Evolutionary conservation across 805 yeast genomes (phyloP).

Genomic region (Lipomyces yamadae): DNA sequence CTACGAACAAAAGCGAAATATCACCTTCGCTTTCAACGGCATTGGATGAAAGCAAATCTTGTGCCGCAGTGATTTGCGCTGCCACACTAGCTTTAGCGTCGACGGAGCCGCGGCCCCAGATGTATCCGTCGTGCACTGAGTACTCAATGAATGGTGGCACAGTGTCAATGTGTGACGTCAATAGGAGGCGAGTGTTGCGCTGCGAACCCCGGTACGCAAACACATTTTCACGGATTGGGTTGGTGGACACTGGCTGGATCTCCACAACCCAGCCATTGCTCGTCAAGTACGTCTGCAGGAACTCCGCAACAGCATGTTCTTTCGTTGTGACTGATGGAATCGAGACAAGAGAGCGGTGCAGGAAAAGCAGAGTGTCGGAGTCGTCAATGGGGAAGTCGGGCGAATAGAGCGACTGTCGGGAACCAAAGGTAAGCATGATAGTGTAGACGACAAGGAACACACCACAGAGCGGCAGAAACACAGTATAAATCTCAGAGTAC

Average conservation of each 20-base stretch:
- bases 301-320: constrained; percentile 50
- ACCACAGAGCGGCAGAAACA: constrained; percentile 31
- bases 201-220: constrained; percentile 59
- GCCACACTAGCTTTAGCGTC: constrained; percentile 79
- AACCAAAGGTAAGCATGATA: constrained; percentile 12
- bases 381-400: constrained; percentile 14
- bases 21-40: constrained; percentile 57
- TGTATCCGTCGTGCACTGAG: constrained; percentile 51
- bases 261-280: constrained; percentile 60
- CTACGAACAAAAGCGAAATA: constrained; percentile 62
- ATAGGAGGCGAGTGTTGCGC: constrained; percentile 55
- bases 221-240: constrained; percentile 53
- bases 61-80: constrained; percentile 60
- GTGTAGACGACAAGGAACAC: constrained; percentile 24
- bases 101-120: constrained; percentile 68
- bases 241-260: constrained; percentile 46
- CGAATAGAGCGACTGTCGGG: constrained; percentile 3
- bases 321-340: constrained; percentile 47
- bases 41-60: constrained; percentile 52
- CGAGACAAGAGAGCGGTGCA: constrained; percentile 47
- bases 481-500: constrained; percentile 37
- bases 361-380: constrained; percentile 13
- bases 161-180: constrained; percentile 73
- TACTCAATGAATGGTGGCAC: constrained; percentile 71
- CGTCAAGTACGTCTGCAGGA: constrained; percentile 49